Percentiles rank a stretch among this genome's conserved stretches.
Conservation (phyloP, 495 filamentous ascomycete genomes). For the Neurospora sp. region DNA sequence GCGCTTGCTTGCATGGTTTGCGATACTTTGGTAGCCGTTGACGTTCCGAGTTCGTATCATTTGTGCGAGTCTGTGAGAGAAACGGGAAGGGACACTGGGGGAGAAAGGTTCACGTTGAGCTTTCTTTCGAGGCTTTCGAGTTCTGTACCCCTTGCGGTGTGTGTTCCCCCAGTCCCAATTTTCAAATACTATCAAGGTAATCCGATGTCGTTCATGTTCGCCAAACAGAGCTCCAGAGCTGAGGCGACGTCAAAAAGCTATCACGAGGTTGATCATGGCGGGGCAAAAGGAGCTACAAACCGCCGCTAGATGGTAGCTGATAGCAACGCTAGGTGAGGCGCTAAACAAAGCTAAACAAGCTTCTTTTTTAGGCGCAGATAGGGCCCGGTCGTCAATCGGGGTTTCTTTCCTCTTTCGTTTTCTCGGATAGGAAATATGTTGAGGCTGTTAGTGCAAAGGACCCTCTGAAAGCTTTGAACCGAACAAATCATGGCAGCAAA, state of each 20-base stretch:
- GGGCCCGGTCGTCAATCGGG: neutral
- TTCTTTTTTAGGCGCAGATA: neutral
- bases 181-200: neutral
- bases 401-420: neutral
- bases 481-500: neutral
- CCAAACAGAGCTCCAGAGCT: neutral
- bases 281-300: neutral
- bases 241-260: neutral
- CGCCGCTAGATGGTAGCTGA: neutral
- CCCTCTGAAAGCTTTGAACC: neutral
- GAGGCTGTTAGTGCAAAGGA: neutral
- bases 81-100: neutral
- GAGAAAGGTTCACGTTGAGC: neutral
- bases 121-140: neutral
- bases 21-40: neutral
- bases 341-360: neutral
- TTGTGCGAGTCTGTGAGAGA: neutral
- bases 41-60: neutral
- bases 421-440: neutral
- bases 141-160: neutral
- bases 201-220: neutral
- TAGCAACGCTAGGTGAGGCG: neutral
- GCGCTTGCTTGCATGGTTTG: neutral
- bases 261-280: neutral
- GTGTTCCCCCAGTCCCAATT: neutral